Evolutionary conservation across 192 early-diverging fungal genomes (phyloP).

Genomic region (Chytriomyces hyalinus): DNA sequence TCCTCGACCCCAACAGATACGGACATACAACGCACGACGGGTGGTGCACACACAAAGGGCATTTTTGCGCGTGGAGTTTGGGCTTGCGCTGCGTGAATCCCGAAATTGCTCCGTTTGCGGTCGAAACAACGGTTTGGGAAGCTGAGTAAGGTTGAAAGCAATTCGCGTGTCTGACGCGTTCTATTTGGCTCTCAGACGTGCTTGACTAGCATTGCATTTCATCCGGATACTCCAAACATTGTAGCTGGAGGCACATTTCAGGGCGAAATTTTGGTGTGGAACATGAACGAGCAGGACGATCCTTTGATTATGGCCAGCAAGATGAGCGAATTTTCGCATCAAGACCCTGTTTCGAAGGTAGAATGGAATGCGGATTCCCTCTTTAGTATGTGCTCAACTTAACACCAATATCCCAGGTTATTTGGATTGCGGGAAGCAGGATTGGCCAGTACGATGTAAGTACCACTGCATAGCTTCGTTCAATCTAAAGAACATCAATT

Average conservation of each 20-base stretch:
- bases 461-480: neutral
- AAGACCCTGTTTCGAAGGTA: conserved; percentile 53
- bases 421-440: conserved; percentile 48
- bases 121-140: conserved; percentile 39
- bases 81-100: conserved; percentile 25
- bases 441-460: conserved; percentile 42
- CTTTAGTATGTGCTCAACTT: neutral
- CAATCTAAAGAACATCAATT: neutral
- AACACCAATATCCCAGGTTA: conserved; percentile 9
- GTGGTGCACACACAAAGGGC: conserved; percentile 54
- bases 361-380: neutral
- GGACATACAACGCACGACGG: conserved; percentile 45
- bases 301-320: conserved; percentile 38
- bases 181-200: conserved; percentile 40
- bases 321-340: conserved; percentile 49
- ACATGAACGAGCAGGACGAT: conserved; percentile 49
- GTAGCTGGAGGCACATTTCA: conserved; percentile 53
- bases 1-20: neutral
- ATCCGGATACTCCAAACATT: conserved; percentile 51
- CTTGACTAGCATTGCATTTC: conserved; percentile 49
- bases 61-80: conserved; percentile 47
- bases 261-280: conserved; percentile 51
- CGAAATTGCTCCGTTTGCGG: conserved; percentile 31
- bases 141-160: neutral
- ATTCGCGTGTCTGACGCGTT: neutral